phyloP scores from a whole-genome alignment of 805 yeast species.

The Yarrowia divulgata region DNA sequence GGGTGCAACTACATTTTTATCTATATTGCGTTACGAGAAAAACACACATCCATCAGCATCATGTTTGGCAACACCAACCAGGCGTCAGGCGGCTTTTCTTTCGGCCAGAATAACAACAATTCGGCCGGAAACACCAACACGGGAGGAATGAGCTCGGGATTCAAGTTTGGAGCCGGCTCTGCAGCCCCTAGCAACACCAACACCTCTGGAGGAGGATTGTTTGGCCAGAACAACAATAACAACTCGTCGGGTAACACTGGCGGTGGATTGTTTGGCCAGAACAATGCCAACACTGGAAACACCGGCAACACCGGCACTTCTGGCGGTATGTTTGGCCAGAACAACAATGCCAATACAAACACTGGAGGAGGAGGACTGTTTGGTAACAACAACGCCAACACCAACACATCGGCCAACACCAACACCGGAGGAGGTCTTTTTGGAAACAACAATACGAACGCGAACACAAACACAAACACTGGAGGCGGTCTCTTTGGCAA shows the following conservation, averaged over 20 bases:
- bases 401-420: neutral
- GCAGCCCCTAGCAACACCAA: conserved; percentile 12
- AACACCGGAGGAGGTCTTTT: conserved; percentile 25
- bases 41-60: conserved; percentile 6
- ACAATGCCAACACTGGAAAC: conserved; percentile 14
- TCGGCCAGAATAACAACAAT: conserved; percentile 37
- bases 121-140: conserved; percentile 16
- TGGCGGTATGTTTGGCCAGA: conserved; percentile 19
- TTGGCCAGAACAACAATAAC: conserved; percentile 23
- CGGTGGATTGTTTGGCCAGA: conserved; percentile 28
- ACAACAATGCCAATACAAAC: conserved; percentile 13
- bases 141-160: conserved; percentile 28
- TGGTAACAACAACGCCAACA: conserved; percentile 16
- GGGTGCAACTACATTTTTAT: conserved; percentile 38
- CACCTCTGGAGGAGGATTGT: conserved; percentile 10
- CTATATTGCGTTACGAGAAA: conserved; percentile 1
- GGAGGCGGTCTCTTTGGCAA: conserved; percentile 19
- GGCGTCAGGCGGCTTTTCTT: conserved; percentile 25
- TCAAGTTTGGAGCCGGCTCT: conserved; percentile 29
- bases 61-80: conserved; percentile 36
- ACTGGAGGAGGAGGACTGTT: conserved; percentile 23
- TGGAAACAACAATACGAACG: neutral
- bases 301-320: conserved; percentile 1
- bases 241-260: neutral
- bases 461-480: conserved; percentile 11